Conservation (phyloP, 352 stramenopile genomes). For the Plasmopara viticola region DNA sequence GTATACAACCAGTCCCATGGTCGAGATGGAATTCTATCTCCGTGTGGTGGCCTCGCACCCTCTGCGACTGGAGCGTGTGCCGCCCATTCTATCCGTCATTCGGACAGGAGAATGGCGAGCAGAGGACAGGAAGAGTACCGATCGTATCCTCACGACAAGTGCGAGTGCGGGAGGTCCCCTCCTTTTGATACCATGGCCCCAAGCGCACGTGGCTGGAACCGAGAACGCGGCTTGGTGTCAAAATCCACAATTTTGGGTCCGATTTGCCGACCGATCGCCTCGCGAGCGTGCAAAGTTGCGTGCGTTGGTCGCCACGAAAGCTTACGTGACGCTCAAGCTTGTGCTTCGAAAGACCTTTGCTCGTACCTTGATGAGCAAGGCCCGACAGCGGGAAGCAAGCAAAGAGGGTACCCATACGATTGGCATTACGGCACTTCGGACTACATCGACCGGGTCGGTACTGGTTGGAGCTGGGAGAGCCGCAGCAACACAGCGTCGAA, state of each 20-base stretch:
- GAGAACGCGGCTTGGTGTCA: conserved; percentile 75
- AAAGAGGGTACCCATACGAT: conserved; percentile 61
- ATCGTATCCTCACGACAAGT: conserved; percentile 26
- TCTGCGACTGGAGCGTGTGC: conserved; percentile 64
- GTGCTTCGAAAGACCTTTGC: conserved; percentile 65
- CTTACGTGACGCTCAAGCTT: conserved; percentile 63
- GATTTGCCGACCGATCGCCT: conserved; percentile 29
- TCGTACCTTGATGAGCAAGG: conserved; percentile 38
- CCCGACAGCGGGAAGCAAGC: conserved; percentile 34
- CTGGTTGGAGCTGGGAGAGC: conserved; percentile 13
- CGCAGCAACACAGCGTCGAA: conserved; percentile 33
- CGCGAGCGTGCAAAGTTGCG: conserved; percentile 12
- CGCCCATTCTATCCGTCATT: conserved; percentile 54
- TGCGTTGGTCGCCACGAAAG: conserved; percentile 24
- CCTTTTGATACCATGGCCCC: conserved; percentile 23
- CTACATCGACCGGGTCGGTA: conserved; percentile 7
- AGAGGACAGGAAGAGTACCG: conserved; percentile 35
- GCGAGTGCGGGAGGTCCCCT: conserved; percentile 71
- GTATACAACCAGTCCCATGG: conserved; percentile 71
- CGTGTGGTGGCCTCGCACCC: conserved; percentile 77
- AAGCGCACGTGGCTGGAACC: conserved; percentile 31
- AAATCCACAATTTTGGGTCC: conserved; percentile 87
- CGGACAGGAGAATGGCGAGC: conserved; percentile 63
- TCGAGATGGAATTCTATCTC: conserved; percentile 89
- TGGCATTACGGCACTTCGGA: conserved; percentile 48